Base-by-base conservation (phyloP, 306 rosid genomes). In the Rosa lucieae region DNA sequence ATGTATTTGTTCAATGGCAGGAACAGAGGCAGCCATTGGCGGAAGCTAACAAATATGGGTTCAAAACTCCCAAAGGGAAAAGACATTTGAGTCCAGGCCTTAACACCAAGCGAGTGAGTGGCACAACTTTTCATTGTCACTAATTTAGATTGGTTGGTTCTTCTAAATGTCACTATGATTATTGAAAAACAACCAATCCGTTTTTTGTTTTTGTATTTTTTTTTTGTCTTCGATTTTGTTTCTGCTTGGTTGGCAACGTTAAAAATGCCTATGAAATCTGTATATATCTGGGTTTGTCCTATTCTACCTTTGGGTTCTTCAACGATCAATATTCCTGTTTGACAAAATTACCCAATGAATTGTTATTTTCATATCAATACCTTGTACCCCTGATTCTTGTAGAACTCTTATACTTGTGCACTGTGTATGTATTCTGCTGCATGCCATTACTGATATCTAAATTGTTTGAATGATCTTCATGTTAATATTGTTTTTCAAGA, bases 51-150 rank as follows among this genome's bases (percentile, higher is more conserved):
- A 37, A 26, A 29, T 26, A 49, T 15, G 46, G 55, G 62, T 10
- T 72, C 62, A 32, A 18, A 11, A 7, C 62, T 17, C 43, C 12
- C 35, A 23, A 29, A 14, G 0, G 76, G 29, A 49, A 55, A 72
- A 35, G 76, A 47, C 46, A 21, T 8, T 32, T 20, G 17, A 10
- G 77, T 53, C 52, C 37, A 0, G 39, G 29, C 77, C 77, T 29
- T 53, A 10, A 18, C 48, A 39, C 48, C 77, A 73, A 53, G 7
- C 51, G 37, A 73, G 63, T 72, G 48, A 72, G 76, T 26, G 14
- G 14, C 15, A 17, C 32, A 20, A 4, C 18, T 72, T 72, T 52
- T 35, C 76, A 2, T 35, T 21, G 35, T 23, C 59, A 56, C 12
- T 20, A 20, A 6, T n/a, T 56, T 53, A 4, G 23, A 53, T n/a